Evolutionary conservation across 176 grass and related monocot genomes (phyloP), one percentile per base, ranked within the genome.

Genomic region (Alopecurus myosuroides): DNA sequence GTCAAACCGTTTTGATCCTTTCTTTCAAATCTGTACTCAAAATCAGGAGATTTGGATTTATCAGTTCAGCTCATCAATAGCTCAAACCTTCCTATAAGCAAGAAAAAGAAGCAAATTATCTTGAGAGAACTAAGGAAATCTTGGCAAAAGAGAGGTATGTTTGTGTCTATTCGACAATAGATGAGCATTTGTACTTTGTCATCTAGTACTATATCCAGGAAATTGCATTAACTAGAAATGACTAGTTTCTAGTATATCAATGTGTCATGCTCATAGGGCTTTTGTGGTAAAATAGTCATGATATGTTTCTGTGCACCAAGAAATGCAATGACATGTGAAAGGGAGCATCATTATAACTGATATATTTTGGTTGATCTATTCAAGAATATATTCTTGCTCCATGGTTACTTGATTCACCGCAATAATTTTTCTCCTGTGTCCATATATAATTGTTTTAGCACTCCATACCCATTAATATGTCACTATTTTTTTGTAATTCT

Each of bases 41-140:
- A 94, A 83, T 94, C 88, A 56, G 92, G 95, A 33, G 95, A 98
- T 82, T 86, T 98, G 84, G 95, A 98, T 88, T 79, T 98, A 69
- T 98, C 95, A 25, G 76, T 98, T 64, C 77, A 90, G 53, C 76
- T 90, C 62, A 2, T 67, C 11, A 77, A 37, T 80, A 35, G 8
- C 26, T 79, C 48, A 29, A 74, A 55, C 60, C 30, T 51, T 6
- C 74, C 67, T 49, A 34, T 55, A 48, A 87, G 17, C 81, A 90
- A 79, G 82, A 93, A 35, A 33, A 77, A 25, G 63, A 97, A 97
- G 82, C 86, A 70, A 76, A 86, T 31, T 91, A 23, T 78, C 55
- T 85, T 94, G 65, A 80, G 69, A 44, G 77, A 92, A 8, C 62
- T 97, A 74, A 92, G 77, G 86, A 90, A 14, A 88, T 68, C 22